Evolutionary conservation across 306 rosid species (phyloP).

Genomic region (Vigna hirtella): DNA sequence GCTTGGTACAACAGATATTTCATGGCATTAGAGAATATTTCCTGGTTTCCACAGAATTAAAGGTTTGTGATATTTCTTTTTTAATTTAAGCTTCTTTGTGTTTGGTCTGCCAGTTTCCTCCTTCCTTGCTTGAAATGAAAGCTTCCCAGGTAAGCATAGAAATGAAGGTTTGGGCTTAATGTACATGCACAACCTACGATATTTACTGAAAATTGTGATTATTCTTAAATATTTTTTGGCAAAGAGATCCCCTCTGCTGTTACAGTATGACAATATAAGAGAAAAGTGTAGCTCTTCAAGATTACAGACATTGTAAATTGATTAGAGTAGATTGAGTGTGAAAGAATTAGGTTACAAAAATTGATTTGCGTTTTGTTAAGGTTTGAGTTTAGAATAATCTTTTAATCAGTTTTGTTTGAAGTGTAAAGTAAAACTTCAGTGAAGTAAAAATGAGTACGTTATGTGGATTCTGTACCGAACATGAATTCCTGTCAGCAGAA

Average conservation of each 20-base stretch:
- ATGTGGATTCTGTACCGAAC: background rate
- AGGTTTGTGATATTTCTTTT: constrained; percentile 66
- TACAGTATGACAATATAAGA: background rate
- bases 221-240: background rate
- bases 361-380: background rate
- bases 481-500: background rate
- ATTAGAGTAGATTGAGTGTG: background rate
- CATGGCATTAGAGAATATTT: constrained; percentile 96
- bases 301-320: constrained; percentile 10
- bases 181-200: background rate
- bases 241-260: constrained; percentile 6
- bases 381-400: background rate
- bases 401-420: background rate
- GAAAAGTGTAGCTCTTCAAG: background rate
- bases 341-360: background rate
- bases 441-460: background rate
- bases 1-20: constrained; percentile 95
- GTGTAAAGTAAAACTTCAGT: background rate
- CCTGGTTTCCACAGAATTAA: constrained; percentile 92
- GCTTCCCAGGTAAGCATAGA: constrained; percentile 5
- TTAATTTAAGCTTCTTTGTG: constrained; percentile 14
- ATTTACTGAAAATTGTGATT: background rate
- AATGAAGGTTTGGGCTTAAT: constrained; percentile 24
- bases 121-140: constrained; percentile 28
- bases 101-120: constrained; percentile 7